phyloP scores from a whole-genome alignment of 805 yeast species.

The Lipomyces starkeyi region DNA sequence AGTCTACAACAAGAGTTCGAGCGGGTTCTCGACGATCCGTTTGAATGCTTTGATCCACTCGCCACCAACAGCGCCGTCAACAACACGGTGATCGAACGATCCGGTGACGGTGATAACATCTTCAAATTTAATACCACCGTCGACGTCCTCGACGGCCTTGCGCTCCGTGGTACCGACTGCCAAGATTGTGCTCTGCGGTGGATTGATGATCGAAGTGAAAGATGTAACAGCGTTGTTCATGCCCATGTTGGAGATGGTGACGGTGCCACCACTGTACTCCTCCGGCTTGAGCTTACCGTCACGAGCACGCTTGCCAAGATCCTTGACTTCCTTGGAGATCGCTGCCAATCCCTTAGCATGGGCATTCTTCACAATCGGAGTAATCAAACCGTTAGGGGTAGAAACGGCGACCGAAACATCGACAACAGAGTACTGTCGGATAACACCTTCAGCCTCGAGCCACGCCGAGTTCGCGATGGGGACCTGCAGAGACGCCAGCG shows the following conservation, averaged over 20 bases:
- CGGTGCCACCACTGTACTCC: slow-evolving; percentile 99
- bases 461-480: slow-evolving; percentile 95
- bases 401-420: slow-evolving; percentile 99
- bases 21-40: slow-evolving; percentile 91
- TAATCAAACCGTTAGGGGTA: slow-evolving; percentile 94
- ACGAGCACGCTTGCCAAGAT: slow-evolving; percentile 94
- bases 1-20: slow-evolving; percentile 80
- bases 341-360: slow-evolving; percentile 82
- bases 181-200: slow-evolving; percentile 93
- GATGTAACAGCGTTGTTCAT: slow-evolving; percentile 93
- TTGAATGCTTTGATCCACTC: slow-evolving; percentile 94
- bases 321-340: slow-evolving; percentile 86
- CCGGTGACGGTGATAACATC: slow-evolving; percentile 92
- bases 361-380: slow-evolving; percentile 92
- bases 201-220: slow-evolving; percentile 97
- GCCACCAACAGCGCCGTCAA: slow-evolving; percentile 98
- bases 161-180: slow-evolving; percentile 94
- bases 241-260: slow-evolving; percentile 97
- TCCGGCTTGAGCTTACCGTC: slow-evolving; percentile 90
- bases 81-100: slow-evolving; percentile 96
- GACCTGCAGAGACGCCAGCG: slow-evolving; percentile 85
- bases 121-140: slow-evolving; percentile 90
- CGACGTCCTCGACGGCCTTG: slow-evolving; percentile 91
- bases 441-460: slow-evolving; percentile 85
- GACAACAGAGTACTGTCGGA: slow-evolving; percentile 88